These are phyloP conservation scores for Lolium multiflorum DNA, from an alignment of 176 grass and related monocot species.

Conservation along the genomic window DNA sequence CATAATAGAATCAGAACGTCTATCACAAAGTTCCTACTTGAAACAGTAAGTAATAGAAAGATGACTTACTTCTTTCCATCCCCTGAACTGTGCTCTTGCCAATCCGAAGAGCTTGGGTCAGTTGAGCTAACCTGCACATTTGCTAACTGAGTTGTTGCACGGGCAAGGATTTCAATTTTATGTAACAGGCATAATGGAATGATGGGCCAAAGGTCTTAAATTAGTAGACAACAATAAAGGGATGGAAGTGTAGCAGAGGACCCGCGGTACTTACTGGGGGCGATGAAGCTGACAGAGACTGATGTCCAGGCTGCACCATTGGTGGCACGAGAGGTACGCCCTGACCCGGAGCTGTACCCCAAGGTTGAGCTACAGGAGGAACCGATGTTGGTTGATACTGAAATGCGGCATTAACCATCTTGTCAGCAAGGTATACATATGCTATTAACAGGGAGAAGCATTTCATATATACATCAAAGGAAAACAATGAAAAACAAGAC, in stretches of 20 bases:
- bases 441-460: conserved; percentile 14
- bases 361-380: conserved; percentile 64
- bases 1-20: background rate
- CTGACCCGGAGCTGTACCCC: conserved; percentile 58
- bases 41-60: conserved; percentile 33
- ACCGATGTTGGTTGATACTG: conserved; percentile 75
- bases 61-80: conserved; percentile 87
- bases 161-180: conserved; percentile 35
- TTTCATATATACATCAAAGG: conserved; percentile 17
- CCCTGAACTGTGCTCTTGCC: conserved; percentile 84
- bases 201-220: conserved; percentile 22
- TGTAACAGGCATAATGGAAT: conserved; percentile 29
- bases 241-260: conserved; percentile 10
- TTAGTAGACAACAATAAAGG: conserved; percentile 15
- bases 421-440: conserved; percentile 34
- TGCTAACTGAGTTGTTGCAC: conserved; percentile 56
- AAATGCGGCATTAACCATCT: conserved; percentile 41
- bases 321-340: conserved; percentile 52
- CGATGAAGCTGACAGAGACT: conserved; percentile 45
- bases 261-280: conserved; percentile 46
- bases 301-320: conserved; percentile 61
- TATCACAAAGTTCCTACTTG: conserved; percentile 14
- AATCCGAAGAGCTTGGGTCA: conserved; percentile 73
- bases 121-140: conserved; percentile 63
- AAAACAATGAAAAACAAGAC: conserved; percentile 27